A percentile compares a stretch with the other conserved stretches of the same genome.
phyloP scores from a whole-genome alignment of 257 asterid species.

The Rauvolfia tetraphylla region DNA sequence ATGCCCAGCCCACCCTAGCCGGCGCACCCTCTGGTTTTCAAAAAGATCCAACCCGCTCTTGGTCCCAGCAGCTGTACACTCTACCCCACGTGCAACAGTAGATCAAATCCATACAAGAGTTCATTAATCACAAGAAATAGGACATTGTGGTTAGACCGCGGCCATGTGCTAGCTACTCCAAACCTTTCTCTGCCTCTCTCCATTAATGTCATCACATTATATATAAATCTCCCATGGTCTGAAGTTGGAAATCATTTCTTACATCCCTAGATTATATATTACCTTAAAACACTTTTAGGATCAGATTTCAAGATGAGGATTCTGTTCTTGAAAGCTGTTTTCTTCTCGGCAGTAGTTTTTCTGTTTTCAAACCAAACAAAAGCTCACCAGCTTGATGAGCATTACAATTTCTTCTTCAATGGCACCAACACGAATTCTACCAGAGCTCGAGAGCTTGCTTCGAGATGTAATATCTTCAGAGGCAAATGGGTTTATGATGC shows the following conservation, averaged over 20 bases:
- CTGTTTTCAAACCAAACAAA: slow-evolving; percentile 30
- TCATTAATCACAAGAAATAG: slow-evolving; percentile 20
- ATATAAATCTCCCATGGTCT: not conserved
- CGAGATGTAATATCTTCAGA: slow-evolving; percentile 56
- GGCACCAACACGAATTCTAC: slow-evolving; percentile 18
- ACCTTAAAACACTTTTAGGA: not conserved
- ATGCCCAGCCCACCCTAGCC: no score
- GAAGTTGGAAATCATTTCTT: not conserved
- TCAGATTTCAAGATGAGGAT: slow-evolving; percentile 32
- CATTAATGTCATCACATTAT: not conserved
- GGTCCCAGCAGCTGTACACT: no score
- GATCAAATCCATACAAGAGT: slow-evolving; percentile 18
- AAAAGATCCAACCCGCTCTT: no score
- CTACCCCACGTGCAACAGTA: slow-evolving; percentile 33
- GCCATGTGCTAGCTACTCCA: slow-evolving; percentile 13
- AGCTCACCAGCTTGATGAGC: slow-evolving; percentile 33
- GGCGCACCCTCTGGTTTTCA: no score
- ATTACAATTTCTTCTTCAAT: slow-evolving; percentile 17
- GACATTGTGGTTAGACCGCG: not conserved
- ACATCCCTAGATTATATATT: not conserved
- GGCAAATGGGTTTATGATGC: slow-evolving; percentile 90
- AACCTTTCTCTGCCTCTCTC: slow-evolving; percentile 6
- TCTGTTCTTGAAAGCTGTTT: slow-evolving; percentile 30
- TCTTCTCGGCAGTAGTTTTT: slow-evolving; percentile 25
- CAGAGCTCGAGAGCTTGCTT: slow-evolving; percentile 31